Base-by-base conservation (phyloP, 106 monocot species). In the Alisma plantagoaquatica region DNA sequence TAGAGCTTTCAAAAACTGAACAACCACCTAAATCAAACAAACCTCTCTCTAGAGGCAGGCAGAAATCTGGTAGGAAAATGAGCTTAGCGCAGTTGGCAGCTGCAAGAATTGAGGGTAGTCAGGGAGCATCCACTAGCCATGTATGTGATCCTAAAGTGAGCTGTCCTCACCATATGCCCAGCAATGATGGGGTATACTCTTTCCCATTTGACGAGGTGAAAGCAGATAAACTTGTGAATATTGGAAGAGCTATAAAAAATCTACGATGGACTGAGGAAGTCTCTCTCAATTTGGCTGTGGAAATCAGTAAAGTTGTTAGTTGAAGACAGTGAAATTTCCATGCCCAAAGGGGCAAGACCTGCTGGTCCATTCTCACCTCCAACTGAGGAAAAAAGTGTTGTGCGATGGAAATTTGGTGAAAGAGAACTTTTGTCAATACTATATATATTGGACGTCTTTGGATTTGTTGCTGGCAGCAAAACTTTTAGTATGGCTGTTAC, bases 61-160 rank as follows among this genome's bases (percentile, higher is more conserved):
- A 69, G 59, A 82, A 82, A 35, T 41, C 29, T 28, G 73, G 62
- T 50, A 76, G 89, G 11, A 98, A 98, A 72, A 98, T 85, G 49
- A 85, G 84, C 70, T 74, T 98, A 15, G 76, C 84, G 21, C 96
- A 90, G 29, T 78, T 98, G 43, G 75, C 75, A 44, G 73, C 89
- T 62, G 57, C 81, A 54, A 72, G 96, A 63, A 88, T 90, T 65
- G 89, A 89, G 56, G 68, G 89, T 49, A 89, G 89, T 60, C 89
- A 98, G 22, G 84, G 96, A 30, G 85, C 96, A 48, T 98, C 96
- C 26, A 90, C 85, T 27, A 98, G 96, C 72, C 89, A 98, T 74
- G 70, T 90, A 19, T 98, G 96, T 57, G 85, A 98, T 51, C 81
- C 50, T 56, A 98, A 90, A 43, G 41, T 79, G 41, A 69, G 31